Evolutionary conservation across 495 filamentous ascomycete species (phyloP).

Genomic region (Elaphomyces granulatus): DNA sequence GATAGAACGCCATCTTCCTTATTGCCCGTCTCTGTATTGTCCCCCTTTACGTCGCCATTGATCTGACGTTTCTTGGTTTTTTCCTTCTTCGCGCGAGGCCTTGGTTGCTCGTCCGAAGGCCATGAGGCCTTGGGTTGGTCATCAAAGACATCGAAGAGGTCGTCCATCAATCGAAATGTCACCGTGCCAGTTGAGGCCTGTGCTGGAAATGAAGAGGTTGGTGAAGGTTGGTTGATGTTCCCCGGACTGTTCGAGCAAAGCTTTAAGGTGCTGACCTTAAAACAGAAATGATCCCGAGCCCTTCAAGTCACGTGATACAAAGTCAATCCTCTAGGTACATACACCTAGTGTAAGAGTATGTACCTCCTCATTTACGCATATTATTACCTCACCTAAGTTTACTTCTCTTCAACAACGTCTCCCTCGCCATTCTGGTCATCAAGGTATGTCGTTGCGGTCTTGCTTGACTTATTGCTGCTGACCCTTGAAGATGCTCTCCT

Average conservation of each 20-base stretch:
- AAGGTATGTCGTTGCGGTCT: too few species aligned
- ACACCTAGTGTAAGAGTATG: too few species aligned
- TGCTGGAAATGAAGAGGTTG: too few species aligned
- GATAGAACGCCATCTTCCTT: slow-evolving; percentile 31
- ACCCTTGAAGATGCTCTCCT: slow-evolving; percentile 72
- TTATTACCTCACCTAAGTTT: too few species aligned
- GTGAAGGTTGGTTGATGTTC: too few species aligned
- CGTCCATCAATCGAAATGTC: slow-evolving; percentile 46
- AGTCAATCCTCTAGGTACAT: too few species aligned
- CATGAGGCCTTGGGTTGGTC: slow-evolving; percentile 38
- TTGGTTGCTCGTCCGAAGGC: slow-evolving; percentile 15
- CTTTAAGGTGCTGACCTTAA: background rate
- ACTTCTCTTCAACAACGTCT: too few species aligned
- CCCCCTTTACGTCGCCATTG: slow-evolving; percentile 55
- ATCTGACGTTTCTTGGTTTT: slow-evolving; percentile 71
- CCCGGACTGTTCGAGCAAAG: slow-evolving; percentile 6
- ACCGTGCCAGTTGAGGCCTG: too few species aligned
- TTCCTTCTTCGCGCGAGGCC: slow-evolving; percentile 38
- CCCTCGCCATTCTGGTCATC: too few species aligned
- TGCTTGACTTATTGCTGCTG: background rate
- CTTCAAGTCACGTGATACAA: too few species aligned
- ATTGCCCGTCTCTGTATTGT: slow-evolving; percentile 28
- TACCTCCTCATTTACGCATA: too few species aligned
- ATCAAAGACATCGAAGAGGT: slow-evolving; percentile 76
- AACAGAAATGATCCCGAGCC: background rate